These are phyloP conservation scores for Trichoderma koningii DNA, from an alignment of 2,329 filamentous ascomycete species.

Conservation along the genomic window DNA sequence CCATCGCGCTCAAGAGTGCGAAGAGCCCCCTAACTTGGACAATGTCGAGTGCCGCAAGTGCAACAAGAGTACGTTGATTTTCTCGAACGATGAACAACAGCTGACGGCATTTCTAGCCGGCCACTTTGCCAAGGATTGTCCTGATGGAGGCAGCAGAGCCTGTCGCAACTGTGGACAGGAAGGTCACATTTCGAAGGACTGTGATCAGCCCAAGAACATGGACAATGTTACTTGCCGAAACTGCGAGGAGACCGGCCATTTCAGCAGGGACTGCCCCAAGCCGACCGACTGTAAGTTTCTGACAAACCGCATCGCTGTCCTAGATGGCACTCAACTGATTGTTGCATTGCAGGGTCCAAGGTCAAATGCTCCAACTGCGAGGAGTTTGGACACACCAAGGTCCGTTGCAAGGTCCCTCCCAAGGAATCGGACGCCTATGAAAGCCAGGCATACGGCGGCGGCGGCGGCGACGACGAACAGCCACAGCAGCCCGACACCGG, in stretches of 20 bases:
- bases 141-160: conserved; percentile 56
- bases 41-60: conserved; percentile 68
- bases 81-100: background rate
- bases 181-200: conserved; percentile 59
- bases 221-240: conserved; percentile 59
- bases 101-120: conserved; percentile 47
- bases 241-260: conserved; percentile 63
- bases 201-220: conserved; percentile 49
- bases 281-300: conserved; percentile 47
- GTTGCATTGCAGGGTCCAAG: conserved; percentile 42
- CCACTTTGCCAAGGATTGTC: conserved; percentile 66
- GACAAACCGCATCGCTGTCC: background rate
- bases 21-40: conserved; percentile 62
- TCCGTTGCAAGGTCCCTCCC: conserved; percentile 41
- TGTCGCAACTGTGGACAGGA: conserved; percentile 66
- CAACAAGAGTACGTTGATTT: conserved; percentile 54
- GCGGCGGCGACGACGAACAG: background rate
- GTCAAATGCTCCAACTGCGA: conserved; percentile 45
- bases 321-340: conserved; percentile 25
- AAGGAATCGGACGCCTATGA: conserved; percentile 22
- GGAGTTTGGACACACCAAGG: conserved; percentile 45
- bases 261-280: conserved; percentile 63
- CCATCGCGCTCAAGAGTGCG: conserved; percentile 54
- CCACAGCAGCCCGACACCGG: background rate
- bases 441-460: background rate